These are phyloP conservation scores for Umbelopsis sp. DNA, from an alignment of 192 early-diverging fungal genomes.

Conservation along the genomic window DNA sequence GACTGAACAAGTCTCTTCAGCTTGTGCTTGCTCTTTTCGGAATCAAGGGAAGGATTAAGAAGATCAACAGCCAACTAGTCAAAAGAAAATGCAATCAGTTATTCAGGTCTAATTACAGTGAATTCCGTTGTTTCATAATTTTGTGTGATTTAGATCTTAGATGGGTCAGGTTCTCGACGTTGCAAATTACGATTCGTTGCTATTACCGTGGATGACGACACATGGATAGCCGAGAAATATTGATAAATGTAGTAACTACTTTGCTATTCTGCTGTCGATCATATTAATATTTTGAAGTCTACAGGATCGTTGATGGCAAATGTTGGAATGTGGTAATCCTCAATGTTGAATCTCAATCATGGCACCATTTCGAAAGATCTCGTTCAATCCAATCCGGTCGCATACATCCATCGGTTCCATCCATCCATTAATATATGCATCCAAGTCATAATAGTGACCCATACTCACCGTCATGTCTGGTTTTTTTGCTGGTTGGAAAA, in stretches of 20 bases:
- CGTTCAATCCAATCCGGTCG: neutral
- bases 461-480: constrained; percentile 15
- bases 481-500: constrained; percentile 13
- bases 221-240: neutral
- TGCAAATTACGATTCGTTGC: no score
- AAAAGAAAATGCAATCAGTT: neutral
- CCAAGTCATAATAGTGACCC: neutral
- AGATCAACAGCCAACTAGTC: constrained; percentile 89
- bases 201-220: no score
- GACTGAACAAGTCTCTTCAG: constrained; percentile 63
- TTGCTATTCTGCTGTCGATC: neutral
- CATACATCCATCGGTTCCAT: constrained; percentile 9
- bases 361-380: neutral
- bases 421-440: neutral
- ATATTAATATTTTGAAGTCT: neutral
- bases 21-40: constrained; percentile 71
- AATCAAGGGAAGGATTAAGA: constrained; percentile 82
- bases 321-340: neutral
- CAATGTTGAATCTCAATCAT: neutral
- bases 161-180: no score
- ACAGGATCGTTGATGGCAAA: neutral
- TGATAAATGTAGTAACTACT: neutral
- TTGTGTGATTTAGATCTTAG: neutral
- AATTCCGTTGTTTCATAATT: neutral
- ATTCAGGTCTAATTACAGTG: neutral